Conservation (phyloP, 345 rosid species). For the Citrus maxima region DNA sequence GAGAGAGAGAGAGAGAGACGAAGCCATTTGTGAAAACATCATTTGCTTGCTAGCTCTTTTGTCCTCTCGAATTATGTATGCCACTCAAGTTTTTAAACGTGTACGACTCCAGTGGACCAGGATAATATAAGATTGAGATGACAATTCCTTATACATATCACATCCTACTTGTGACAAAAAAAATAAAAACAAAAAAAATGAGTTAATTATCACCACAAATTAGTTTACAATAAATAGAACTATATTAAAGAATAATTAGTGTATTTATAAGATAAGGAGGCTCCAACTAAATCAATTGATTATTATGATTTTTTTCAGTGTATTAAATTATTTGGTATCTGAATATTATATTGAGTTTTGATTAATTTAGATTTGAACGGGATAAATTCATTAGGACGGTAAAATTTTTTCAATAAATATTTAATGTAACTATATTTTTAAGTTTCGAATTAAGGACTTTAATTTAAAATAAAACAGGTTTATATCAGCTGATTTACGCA, state of each 20-base stretch:
- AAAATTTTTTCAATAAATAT: accelerated
- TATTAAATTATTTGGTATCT: too few species aligned
- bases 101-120: background rate
- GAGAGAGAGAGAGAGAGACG: background rate
- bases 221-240: too few species aligned
- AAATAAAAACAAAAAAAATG: too few species aligned
- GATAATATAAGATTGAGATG: background rate
- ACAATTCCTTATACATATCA: background rate
- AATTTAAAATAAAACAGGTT: accelerated
- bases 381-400: too few species aligned
- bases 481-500: accelerated
- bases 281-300: accelerated
- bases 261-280: too few species aligned
- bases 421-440: accelerated
- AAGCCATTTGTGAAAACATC: background rate
- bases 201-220: background rate
- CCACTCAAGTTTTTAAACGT: background rate
- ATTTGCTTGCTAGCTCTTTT: background rate
- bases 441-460: accelerated
- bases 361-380: accelerated
- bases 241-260: too few species aligned
- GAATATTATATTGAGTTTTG: accelerated
- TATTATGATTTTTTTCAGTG: too few species aligned
- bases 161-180: background rate
- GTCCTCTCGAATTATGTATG: background rate